Evolutionary conservation across 495 filamentous ascomycete species (phyloP), one percentile per base, ranked within the genome.

Genomic region (Penicillium longicatenatum): DNA sequence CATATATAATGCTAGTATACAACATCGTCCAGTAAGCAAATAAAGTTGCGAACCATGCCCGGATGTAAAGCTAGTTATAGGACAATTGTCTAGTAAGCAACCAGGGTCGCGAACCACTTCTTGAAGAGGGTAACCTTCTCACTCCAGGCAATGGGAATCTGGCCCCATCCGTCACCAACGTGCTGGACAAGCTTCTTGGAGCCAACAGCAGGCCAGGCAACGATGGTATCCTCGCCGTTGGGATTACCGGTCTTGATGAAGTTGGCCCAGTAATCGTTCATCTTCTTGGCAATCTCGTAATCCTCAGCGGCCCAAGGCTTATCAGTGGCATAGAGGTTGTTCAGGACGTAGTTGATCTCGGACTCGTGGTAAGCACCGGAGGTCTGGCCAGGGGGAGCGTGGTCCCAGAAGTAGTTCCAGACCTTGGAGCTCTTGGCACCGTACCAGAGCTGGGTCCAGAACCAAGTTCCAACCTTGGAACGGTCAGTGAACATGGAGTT

Each of bases 261-360:
- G 45, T 62, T 65, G 17, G 39, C 55, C 63, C 63, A 62, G 56
- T 65, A 65, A 4, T 12, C 17, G 33, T 57, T 64, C 57, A 64
- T 57, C 44, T 39, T 54, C 0, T 19, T 9, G 2, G 61, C 61
- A 50, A 64, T 64, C 4, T 7, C 43, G 29, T 64, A 64, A 20
- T 64, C 61, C 35, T 54, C 29, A 6, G 42, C 33, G 7, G 48
- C 54, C 61, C 61, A 64, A 4, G 61, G 57, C 49, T 21, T 2
- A n/a, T 64, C 53, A 19, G 57, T 60, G 6, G n/a, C 57, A 16
- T 58, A 64, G n/a, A 64, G 54, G 47, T 60, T 64, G 50, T 64
- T 60, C 37, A 64, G 26, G 3, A 64, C 54, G 33, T 64, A 64
- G 37, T 54, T 57, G 35, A 64, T 60, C 54, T 64, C 62, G 5